Conservation (phyloP, 2,329 filamentous ascomycete species). For the Coleophoma eucalyptorum region DNA sequence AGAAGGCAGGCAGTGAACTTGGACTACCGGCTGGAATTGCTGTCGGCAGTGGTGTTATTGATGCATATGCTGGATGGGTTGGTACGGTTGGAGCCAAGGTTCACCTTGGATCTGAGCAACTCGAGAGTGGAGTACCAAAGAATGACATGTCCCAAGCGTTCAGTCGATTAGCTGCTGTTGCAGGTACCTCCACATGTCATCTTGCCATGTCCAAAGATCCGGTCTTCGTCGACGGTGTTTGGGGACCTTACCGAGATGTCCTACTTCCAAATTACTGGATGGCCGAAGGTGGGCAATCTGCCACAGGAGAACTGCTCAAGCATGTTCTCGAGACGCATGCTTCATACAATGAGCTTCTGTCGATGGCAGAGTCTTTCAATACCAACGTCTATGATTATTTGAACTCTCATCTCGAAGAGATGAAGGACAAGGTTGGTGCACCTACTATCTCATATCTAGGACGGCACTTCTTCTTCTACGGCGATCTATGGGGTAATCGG, state of each 20-base stretch:
- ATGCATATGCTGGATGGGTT: conserved; percentile 98
- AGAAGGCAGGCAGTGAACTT: conserved; percentile 77
- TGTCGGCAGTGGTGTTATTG: conserved; percentile 93
- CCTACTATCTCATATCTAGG: conserved; percentile 81
- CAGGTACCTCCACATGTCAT: conserved; percentile 96
- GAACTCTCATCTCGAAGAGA: conserved; percentile 77
- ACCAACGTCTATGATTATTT: conserved; percentile 94
- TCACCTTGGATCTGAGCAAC: conserved; percentile 62
- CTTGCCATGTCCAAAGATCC: conserved; percentile 91
- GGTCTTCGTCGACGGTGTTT: conserved; percentile 92
- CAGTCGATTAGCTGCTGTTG: conserved; percentile 86
- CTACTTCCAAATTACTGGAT: conserved; percentile 92
- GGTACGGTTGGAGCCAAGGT: conserved; percentile 98
- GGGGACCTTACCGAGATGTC: conserved; percentile 95
- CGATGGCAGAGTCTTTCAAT: conserved; percentile 75
- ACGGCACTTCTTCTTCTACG: conserved; percentile 97
- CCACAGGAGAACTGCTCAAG: conserved; percentile 89
- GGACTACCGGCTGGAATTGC: conserved; percentile 85
- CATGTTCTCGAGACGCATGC: conserved; percentile 95
- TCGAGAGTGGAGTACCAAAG: conserved; percentile 63
- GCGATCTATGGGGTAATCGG: conserved; percentile 94
- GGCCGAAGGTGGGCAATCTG: conserved; percentile 94
- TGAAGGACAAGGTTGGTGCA: conserved; percentile 65
- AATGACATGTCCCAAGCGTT: conserved; percentile 94
- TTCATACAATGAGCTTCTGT: conserved; percentile 76